Evolutionary conservation across 257 asterid species (phyloP).

Genomic region (Cynanchum wilfordii): DNA sequence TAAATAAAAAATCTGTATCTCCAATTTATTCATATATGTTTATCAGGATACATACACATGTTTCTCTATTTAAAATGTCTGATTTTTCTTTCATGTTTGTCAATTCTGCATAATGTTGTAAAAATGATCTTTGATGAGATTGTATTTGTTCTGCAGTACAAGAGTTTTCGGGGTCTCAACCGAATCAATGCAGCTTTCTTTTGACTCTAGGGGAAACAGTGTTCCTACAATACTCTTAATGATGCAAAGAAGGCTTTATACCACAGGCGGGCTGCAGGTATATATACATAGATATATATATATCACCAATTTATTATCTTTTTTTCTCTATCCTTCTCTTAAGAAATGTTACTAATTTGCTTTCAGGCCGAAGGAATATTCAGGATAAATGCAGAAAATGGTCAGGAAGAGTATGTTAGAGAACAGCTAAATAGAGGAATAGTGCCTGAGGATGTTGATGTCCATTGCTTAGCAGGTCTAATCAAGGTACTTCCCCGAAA

Average conservation of each 20-base stretch:
- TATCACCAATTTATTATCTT: background rate
- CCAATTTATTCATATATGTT: background rate
- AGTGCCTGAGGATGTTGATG: slow-evolving; percentile 34
- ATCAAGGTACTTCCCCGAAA: slow-evolving; percentile 15
- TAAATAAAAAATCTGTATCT: background rate
- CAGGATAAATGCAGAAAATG: slow-evolving; percentile 37
- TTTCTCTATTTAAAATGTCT: background rate
- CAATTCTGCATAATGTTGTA: background rate
- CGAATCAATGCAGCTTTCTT: slow-evolving; percentile 88
- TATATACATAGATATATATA: slow-evolving; percentile 4
- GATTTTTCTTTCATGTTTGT: no score
- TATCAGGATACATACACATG: background rate
- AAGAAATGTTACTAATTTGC: background rate
- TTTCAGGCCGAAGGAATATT: slow-evolving; percentile 41
- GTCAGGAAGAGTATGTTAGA: slow-evolving; percentile 36
- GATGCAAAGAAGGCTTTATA: slow-evolving; percentile 77
- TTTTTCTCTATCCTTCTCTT: no score
- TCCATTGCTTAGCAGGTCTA: slow-evolving; percentile 42
- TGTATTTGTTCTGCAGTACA: slow-evolving; percentile 35
- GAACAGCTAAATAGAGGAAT: slow-evolving; percentile 34
- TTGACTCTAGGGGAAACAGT: slow-evolving; percentile 71
- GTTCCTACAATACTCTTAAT: slow-evolving; percentile 77
- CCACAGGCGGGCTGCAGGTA: slow-evolving; percentile 78
- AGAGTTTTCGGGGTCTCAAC: slow-evolving; percentile 87
- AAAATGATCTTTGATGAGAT: background rate